phyloP scores from a whole-genome alignment of 768 basidiomycete species.

The Phanerodontia chrysosporium region DNA sequence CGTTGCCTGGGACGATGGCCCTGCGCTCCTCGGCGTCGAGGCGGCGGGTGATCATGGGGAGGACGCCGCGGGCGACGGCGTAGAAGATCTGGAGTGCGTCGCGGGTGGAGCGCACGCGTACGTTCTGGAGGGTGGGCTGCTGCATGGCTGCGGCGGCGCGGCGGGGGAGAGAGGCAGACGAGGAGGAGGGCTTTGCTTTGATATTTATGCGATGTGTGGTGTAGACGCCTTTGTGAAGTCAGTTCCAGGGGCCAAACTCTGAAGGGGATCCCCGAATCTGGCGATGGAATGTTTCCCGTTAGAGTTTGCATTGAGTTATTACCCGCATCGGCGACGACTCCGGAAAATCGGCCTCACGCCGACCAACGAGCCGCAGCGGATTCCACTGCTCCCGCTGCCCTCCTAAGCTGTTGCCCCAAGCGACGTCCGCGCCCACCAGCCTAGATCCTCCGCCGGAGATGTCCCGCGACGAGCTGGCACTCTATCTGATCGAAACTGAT shows the following conservation, averaged over 20 bases:
- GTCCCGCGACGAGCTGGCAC: no score
- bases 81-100: slow-evolving; percentile 82
- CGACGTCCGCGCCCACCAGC: not conserved
- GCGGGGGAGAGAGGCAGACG: not conserved
- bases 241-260: slow-evolving; percentile 8
- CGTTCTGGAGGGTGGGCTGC: slow-evolving; percentile 68
- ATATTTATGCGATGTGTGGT: slow-evolving; percentile 15
- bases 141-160: slow-evolving; percentile 50
- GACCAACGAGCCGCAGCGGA: not conserved
- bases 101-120: slow-evolving; percentile 72
- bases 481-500: slow-evolving; percentile 13
- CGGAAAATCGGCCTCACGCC: slow-evolving; percentile 17
- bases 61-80: slow-evolving; percentile 61
- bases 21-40: slow-evolving; percentile 77
- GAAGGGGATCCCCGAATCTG: slow-evolving; percentile 27
- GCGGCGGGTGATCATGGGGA: slow-evolving; percentile 76
- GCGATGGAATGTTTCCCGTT: slow-evolving; percentile 29
- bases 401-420: not conserved
- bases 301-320: slow-evolving; percentile 57
- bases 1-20: slow-evolving; percentile 65
- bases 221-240: slow-evolving; percentile 8
- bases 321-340: slow-evolving; percentile 32
- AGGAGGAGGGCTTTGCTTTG: slow-evolving; percentile 22
- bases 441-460: slow-evolving; percentile 13
- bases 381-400: not conserved